Conservation (phyloP, 2,329 filamentous ascomycete species). For the Diaporthe sp. region DNA sequence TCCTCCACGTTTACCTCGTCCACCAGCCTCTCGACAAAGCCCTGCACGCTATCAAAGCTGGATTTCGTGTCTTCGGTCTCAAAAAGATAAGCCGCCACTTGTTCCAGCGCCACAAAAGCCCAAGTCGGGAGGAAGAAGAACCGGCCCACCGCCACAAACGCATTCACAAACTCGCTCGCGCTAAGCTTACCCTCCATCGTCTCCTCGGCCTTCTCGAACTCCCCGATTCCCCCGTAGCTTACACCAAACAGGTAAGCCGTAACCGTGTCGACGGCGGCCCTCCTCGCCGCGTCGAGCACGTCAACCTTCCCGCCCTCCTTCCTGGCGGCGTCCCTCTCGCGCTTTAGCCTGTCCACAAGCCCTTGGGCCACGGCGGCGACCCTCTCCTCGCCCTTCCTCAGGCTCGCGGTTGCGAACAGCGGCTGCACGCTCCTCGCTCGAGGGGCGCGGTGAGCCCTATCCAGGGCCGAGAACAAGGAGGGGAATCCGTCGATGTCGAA, state of each 20-base stretch:
- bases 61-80: slow-evolving; percentile 52
- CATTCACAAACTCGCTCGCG: slow-evolving; percentile 60
- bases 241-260: slow-evolving; percentile 66
- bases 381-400: slow-evolving; percentile 38
- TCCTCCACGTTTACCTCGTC: slow-evolving; percentile 50
- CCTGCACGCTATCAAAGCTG: slow-evolving; percentile 40
- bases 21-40: slow-evolving; percentile 48
- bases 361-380: slow-evolving; percentile 57
- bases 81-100: slow-evolving; percentile 50
- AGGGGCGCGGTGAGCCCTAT: slow-evolving; percentile 54
- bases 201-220: not conserved
- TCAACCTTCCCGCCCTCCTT: slow-evolving; percentile 53
- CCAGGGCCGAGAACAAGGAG: slow-evolving; percentile 65
- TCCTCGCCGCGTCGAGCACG: slow-evolving; percentile 62
- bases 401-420: slow-evolving; percentile 59
- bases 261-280: slow-evolving; percentile 67
- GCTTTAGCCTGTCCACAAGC: slow-evolving; percentile 49
- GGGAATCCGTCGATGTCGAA: slow-evolving; percentile 69
- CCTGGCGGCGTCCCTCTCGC: slow-evolving; percentile 44
- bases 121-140: slow-evolving; percentile 59
- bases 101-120: slow-evolving; percentile 56
- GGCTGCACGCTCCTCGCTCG: slow-evolving; percentile 64
- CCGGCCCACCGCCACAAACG: slow-evolving; percentile 66
- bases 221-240: slow-evolving; percentile 53
- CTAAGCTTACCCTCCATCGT: not conserved